Base-by-base conservation (phyloP, 2,329 filamentous ascomycete genomes). In the Macroventuria anomochaeta region DNA sequence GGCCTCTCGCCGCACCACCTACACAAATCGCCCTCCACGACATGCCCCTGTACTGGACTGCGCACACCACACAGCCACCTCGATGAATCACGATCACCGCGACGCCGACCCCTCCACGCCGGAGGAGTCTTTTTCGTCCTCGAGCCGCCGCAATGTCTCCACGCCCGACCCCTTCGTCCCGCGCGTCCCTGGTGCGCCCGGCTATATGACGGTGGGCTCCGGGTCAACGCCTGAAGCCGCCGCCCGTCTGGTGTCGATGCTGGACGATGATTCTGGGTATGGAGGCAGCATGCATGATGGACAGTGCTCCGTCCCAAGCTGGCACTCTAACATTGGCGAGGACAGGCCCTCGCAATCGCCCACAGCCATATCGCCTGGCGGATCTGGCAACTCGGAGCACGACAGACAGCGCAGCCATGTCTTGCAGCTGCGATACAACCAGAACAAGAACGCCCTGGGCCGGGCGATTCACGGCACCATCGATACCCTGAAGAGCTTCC, bases 381-480 rank as follows among this genome's bases (percentile, higher is more conserved):
- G 81, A 41, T 76, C 73, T 51, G 80, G 72, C 75, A 63, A 64
- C 31, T 79, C 80, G 37, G 86, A 89, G 44, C 79, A 85, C 60
- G 88, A 91, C 69, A 83, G 84, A 66, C 83, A 73, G 85, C 62
- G 91, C 31, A 90, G 88, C 69, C 91, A 96, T 75, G 86, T 97
- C 41, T 89, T 96, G 70, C 95, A 97, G 77, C 83, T 97, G 61
- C 91, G 90, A 81, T 97, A 96, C 78, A 97, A 97, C 75, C 86
- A 91, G 68, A 96, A 97, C 73, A 87, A 93, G 54, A 90, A 88
- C 5, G 86, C 90, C 26, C 85, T 99, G n/a, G 91, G 86, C 36
- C 88, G 93, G 55, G 89, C 92, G 12, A 97, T 99, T 70, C 90
- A 88, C 68, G 86, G 87, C 63, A 93, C 93, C 7, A 85, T 97